These are phyloP conservation scores for Hirschioporus abietinus DNA, from an alignment of 768 basidiomycete genomes.

Conservation along the genomic window DNA sequence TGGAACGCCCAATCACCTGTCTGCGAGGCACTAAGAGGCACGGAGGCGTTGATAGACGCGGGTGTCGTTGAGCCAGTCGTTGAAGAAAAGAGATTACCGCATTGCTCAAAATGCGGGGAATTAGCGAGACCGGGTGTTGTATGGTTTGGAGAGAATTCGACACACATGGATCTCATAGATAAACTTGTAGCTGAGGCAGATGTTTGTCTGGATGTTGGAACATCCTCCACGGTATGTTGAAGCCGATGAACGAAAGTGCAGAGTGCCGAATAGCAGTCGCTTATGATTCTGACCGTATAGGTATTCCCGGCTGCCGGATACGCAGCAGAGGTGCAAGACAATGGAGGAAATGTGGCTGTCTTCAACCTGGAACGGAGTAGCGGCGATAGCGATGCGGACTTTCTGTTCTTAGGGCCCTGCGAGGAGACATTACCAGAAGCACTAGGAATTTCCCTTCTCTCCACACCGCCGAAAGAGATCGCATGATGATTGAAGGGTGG, in stretches of 20 bases:
- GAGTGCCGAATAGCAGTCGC: neutral
- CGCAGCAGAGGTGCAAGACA: constrained; percentile 17
- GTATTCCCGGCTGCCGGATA: constrained; percentile 30
- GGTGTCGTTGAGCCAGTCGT: constrained; percentile 18
- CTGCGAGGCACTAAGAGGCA: constrained; percentile 38
- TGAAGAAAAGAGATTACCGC: constrained; percentile 33
- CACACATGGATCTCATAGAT: constrained; percentile 34
- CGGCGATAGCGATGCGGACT: constrained; percentile 40
- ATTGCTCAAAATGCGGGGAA: constrained; percentile 36
- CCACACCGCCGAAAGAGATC: neutral
- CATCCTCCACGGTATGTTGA: constrained; percentile 41
- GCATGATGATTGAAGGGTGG: neutral
- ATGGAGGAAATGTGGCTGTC: constrained; percentile 32
- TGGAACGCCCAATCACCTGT: constrained; percentile 38
- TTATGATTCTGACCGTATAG: constrained; percentile 15
- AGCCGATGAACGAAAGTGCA: neutral
- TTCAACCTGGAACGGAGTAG: constrained; percentile 28
- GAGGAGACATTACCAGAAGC: constrained; percentile 39
- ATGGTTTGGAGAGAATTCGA: constrained; percentile 50
- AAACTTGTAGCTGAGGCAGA: constrained; percentile 40
- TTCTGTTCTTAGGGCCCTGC: constrained; percentile 45
- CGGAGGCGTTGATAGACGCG: constrained; percentile 31
- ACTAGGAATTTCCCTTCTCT: constrained; percentile 19
- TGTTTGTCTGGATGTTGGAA: constrained; percentile 50
- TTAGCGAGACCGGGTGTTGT: constrained; percentile 50